Evolutionary conservation across 495 filamentous ascomycete genomes (phyloP), one percentile per base, ranked within the genome.

Genomic region (Hypoxylon fuscum): DNA sequence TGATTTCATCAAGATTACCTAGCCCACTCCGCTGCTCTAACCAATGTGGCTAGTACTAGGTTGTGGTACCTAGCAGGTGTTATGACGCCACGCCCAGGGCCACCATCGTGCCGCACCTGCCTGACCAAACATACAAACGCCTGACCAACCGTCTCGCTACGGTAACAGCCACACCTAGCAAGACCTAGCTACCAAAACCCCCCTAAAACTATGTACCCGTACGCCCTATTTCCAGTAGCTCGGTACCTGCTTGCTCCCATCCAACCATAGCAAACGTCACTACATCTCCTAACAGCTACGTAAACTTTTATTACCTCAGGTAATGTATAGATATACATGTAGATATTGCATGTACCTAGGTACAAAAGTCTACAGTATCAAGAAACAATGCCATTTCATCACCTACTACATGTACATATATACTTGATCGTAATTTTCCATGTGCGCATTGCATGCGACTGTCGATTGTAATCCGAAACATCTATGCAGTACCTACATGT

Each of bases 1-100:
- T 66, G 62, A 66, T 66, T 66, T 61, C 62, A 66, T 65, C 62
- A 59, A 58, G 23, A 23, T 58, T 46, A n/a, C n/a, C n/a, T 59
- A 55, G 27, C 22, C 52, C 21, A 46, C 21, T 46, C 43, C n/a
- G 25, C 43, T 25, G 12, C 43, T 29, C 37, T 40, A 40, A 14
- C 7, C 44, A 57, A 63, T 59, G 55, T 64, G 61, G 61, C 61
- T 64, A 59, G 55, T 55, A 50, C 44, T 11, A n/a, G n/a, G n/a
- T 41, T 53, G 55, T 52, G 58, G 62, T 66, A 67, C 61, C 3
- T 37, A 14, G 6, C 37, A 18, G 55, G 55, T 56, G 55, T 65
- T 65, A 67, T 67, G 64, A 67, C 64, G 64, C 64, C 48, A 66
- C 50, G 50, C 55, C 50, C 38, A 49, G 50, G 46, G n/a, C n/a